Evolutionary conservation across 2,329 filamentous ascomycete genomes (phyloP), one percentile per base, ranked within the genome.

Genomic region (Diaporthe australafricana): DNA sequence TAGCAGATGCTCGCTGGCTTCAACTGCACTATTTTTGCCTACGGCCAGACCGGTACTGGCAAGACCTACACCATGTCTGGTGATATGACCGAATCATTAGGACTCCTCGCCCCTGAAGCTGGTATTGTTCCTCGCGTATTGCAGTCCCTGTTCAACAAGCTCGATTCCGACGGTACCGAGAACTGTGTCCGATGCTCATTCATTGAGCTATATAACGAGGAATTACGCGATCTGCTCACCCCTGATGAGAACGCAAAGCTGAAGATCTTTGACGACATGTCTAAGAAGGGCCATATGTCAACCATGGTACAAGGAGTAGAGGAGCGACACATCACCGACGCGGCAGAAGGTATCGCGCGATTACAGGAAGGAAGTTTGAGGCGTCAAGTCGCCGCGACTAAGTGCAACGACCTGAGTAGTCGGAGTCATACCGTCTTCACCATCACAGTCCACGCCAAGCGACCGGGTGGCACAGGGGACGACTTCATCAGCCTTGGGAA

Each of bases 31-130:
- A 98, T 99, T 73, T 99, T 99, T 78, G 96, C 96, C 42, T 99
- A 99, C 81, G 96, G 96, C 32, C 96, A 99, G 81, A 99, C 96
- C 0, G 96, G 96, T 55, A 99, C 96, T 0, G 96, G 96, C 77
- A 99, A 99, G 82, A 99, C 96, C 17, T 99, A 99, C 82, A 99
- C 96, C 30, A 99, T 99, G 96, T 98, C 96, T 0, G 96, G 96
- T 70, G 96, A 99, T 81, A 98, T 99, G 90, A 94, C 89, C 17
- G 94, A 98, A 77, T 94, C 91, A 0, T 83, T 95, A 47, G 94
- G 96, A 1, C 91, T 98, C 72, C 87, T 97, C 17, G 96, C 96
- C 1, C 96, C 98, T 79, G 92, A 91, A 48, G 96, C 97, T 35
- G 96, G 96, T 77, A 98, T 99, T 77, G 96, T 99, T 74, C 97